Conservation (phyloP, 2,329 filamentous ascomycete genomes). For the Pyricularia sp. region DNA sequence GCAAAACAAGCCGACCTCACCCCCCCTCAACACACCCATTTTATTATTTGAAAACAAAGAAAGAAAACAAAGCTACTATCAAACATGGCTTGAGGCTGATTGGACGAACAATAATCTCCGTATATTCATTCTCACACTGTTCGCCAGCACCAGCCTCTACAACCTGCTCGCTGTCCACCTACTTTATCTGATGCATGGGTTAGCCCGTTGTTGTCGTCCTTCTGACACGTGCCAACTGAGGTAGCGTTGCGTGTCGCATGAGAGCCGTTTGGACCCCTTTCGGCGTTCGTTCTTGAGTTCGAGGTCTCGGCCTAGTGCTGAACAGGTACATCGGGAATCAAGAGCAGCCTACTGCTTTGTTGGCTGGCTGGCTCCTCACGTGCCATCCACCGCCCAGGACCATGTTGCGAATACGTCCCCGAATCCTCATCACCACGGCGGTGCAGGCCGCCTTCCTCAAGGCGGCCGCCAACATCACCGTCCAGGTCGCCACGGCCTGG, state of each 20-base stretch:
- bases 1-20: background rate
- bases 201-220: background rate
- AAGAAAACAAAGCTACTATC: background rate
- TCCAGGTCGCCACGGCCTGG: constrained; percentile 9
- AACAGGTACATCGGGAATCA: background rate
- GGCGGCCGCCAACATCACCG: constrained; percentile 9
- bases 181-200: background rate
- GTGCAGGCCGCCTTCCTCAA: constrained; percentile 10
- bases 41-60: background rate
- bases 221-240: background rate
- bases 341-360: background rate
- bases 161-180: background rate
- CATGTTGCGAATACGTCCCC: constrained; percentile 3
- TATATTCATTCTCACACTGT: background rate
- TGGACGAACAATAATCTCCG: background rate
- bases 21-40: background rate
- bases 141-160: background rate
- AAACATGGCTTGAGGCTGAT: background rate
- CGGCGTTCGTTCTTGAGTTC: background rate
- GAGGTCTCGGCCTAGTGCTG: background rate
- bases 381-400: background rate
- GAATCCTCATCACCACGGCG: constrained; percentile 2
- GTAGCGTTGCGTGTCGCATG: background rate
- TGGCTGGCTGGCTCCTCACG: background rate
- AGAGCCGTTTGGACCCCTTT: background rate